Evolutionary conservation across 208 protist genomes (phyloP).

Genomic region (Leptomonas pyrrhocoris): DNA sequence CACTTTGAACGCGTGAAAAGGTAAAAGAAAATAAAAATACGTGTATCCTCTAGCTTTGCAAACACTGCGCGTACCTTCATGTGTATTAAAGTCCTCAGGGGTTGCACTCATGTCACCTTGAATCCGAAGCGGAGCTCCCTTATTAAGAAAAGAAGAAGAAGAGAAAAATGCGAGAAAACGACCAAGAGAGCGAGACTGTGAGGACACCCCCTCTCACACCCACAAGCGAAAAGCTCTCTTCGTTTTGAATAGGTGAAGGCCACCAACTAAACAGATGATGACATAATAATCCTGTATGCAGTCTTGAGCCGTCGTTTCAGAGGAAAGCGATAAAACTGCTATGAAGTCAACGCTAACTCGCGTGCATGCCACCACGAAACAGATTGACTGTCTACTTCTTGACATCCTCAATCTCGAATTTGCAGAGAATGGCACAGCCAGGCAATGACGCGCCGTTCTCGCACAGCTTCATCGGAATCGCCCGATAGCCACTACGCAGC

Average conservation of each 20-base stretch:
- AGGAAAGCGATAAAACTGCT: too few relatives aligned
- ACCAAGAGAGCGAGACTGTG: background rate
- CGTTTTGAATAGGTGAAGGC: background rate
- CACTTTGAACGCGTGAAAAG: too few relatives aligned
- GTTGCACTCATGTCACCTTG: too few relatives aligned
- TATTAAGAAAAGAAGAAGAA: background rate
- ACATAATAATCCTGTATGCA: too few relatives aligned
- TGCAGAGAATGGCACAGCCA: conserved; percentile 45
- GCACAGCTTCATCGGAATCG: conserved; percentile 61
- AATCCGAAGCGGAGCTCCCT: too few relatives aligned
- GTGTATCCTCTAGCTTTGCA: too few relatives aligned
- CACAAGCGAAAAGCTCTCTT: background rate
- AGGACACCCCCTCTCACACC: background rate
- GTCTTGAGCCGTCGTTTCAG: too few relatives aligned
- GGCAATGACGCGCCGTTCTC: conserved; percentile 40
- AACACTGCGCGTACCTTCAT: too few relatives aligned
- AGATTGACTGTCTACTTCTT: background rate
- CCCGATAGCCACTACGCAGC: conserved; percentile 50
- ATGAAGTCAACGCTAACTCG: background rate
- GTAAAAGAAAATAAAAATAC: background rate
- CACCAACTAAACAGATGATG: too few relatives aligned
- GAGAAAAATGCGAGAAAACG: background rate
- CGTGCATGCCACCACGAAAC: too few relatives aligned
- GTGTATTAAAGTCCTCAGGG: too few relatives aligned
- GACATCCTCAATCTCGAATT: conserved; percentile 42